These are phyloP conservation scores for Ophiostoma sp. DNA, from an alignment of 2,329 filamentous ascomycete species.

Conservation along the genomic window DNA sequence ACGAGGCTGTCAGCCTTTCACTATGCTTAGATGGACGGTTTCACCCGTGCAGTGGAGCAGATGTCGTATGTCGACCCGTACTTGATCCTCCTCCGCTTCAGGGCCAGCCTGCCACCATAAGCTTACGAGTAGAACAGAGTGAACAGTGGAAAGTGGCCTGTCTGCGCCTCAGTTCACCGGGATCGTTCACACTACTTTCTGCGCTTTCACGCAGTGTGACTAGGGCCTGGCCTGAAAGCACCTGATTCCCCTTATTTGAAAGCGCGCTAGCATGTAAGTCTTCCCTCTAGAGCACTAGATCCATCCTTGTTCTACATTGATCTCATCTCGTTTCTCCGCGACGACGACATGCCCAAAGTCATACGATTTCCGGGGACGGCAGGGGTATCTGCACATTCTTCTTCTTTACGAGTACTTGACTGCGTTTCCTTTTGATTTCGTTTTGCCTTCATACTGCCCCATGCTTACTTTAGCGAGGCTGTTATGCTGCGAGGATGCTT, in stretches of 20 bases:
- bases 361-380: background rate
- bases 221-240: constrained; percentile 21
- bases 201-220: background rate
- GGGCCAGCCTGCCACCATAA: no score
- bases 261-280: constrained; percentile 3
- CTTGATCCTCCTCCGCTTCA: no score
- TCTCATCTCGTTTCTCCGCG: background rate
- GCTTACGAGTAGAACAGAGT: background rate
- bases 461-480: no score
- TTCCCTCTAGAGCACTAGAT: background rate
- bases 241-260: constrained; percentile 30
- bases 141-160: constrained; percentile 6
- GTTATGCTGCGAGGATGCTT: no score
- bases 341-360: background rate
- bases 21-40: no score
- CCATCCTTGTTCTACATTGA: background rate
- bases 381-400: background rate
- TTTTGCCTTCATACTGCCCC: no score
- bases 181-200: constrained; percentile 18
- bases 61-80: no score
- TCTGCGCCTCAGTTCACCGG: background rate
- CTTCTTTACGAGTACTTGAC: background rate
- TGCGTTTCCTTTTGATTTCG: background rate
- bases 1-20: no score
- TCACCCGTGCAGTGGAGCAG: no score